Evolutionary conservation across 768 basidiomycete species (phyloP).

Genomic region (Kwoniella bestiolae): DNA sequence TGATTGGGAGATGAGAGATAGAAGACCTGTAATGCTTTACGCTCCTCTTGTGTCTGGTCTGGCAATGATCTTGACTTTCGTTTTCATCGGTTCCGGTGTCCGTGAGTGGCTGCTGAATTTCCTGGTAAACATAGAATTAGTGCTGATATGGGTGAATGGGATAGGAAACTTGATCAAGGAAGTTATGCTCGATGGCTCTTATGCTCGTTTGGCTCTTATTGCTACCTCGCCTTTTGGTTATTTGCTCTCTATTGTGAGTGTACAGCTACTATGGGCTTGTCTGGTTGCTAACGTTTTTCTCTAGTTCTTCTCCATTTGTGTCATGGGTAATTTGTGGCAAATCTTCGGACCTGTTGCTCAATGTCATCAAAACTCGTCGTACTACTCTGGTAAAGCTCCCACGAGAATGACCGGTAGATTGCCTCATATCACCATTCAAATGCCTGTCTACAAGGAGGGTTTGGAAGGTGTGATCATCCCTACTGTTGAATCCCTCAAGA

Average conservation of each 20-base stretch:
- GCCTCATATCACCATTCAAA: constrained; percentile 63
- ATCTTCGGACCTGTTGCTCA: constrained; percentile 56
- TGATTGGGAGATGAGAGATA: constrained; percentile 45
- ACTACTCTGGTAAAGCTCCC: constrained; percentile 54
- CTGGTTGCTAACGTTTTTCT: not conserved
- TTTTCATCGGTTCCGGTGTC: constrained; percentile 52
- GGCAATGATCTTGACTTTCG: constrained; percentile 50
- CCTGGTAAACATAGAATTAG: not conserved
- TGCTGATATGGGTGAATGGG: not conserved
- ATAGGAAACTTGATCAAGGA: constrained; percentile 72
- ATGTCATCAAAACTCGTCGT: constrained; percentile 52
- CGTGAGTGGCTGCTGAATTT: constrained; percentile 50
- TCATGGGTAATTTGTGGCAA: constrained; percentile 58
- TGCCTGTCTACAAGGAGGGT: constrained; percentile 79
- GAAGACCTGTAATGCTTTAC: constrained; percentile 53
- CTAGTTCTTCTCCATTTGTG: constrained; percentile 50
- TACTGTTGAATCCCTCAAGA: constrained; percentile 71
- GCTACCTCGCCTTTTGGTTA: constrained; percentile 67
- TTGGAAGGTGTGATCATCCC: constrained; percentile 64
- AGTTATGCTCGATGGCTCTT: constrained; percentile 69
- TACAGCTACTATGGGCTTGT: not conserved
- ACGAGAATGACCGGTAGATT: constrained; percentile 41
- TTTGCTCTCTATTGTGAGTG: constrained; percentile 59
- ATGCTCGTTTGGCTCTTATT: constrained; percentile 69
- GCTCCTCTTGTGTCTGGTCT: constrained; percentile 54